Conservation (phyloP, 371 early-diverging fungal genomes). For the Mucor lusitanicus region DNA sequence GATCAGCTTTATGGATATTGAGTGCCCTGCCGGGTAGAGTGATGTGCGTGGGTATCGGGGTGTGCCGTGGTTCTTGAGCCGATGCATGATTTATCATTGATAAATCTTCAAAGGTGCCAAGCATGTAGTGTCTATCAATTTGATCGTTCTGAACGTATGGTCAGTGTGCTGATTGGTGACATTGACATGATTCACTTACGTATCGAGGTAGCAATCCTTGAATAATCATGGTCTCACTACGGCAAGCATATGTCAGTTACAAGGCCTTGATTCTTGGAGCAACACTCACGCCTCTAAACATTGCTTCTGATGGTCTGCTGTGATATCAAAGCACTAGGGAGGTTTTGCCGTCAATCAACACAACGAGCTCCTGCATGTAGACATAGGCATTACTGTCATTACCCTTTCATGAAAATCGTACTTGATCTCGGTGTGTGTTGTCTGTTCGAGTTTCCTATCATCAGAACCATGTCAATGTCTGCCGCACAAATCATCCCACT, state of each 20-base stretch:
- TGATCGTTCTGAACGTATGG: slow-evolving; percentile 3
- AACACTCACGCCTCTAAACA: slow-evolving; percentile 21
- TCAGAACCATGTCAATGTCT: not conserved
- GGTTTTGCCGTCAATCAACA: not conserved
- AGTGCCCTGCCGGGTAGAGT: not conserved
- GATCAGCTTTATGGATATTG: not conserved
- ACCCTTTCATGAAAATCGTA: slow-evolving; percentile 25
- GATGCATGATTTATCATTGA: not conserved
- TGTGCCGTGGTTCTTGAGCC: not conserved
- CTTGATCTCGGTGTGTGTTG: slow-evolving; percentile 6
- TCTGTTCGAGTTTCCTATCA: not conserved
- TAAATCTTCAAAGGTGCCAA: slow-evolving; percentile 18
- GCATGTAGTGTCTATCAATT: slow-evolving; percentile 16
- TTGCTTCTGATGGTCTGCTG: slow-evolving; percentile 4
- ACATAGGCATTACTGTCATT: slow-evolving; percentile 1
- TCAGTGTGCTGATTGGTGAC: not conserved
- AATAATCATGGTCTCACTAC: slow-evolving; percentile 7
- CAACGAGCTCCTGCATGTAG: not conserved
- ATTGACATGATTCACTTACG: slow-evolving; percentile 3
- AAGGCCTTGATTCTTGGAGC: not conserved
- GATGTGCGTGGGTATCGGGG: not conserved
- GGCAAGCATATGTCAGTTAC: not conserved
- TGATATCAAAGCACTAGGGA: slow-evolving; percentile 28
- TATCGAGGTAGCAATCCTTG: slow-evolving; percentile 13
- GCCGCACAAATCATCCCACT: too few species aligned